Base-by-base conservation (phyloP, 176 grass and related monocot genomes). In the Saccharum spontaneum region DNA sequence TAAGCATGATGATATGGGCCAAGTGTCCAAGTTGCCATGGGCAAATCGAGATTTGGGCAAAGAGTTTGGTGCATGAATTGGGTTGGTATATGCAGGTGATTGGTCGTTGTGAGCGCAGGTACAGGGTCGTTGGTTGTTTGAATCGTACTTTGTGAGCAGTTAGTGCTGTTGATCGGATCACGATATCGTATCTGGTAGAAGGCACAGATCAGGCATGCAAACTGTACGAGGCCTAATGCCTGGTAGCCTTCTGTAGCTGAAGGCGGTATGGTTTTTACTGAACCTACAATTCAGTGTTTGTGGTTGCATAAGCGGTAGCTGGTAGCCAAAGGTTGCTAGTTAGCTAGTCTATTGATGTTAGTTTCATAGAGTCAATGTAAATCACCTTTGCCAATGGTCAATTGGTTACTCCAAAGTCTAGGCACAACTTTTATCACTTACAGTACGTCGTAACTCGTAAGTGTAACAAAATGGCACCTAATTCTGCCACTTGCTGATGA, bases 61-160 rank as follows among this genome's bases (percentile, higher is more conserved):
- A 34, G 78, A 65, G 64, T 59, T 83, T 62, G 65, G 63, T 77
- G 73, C 18, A 43, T 59, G 48, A 30, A 49, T 68, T 81, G 48
- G 62, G 39, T 89, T 89, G 82, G 63, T 89, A 36, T 63, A 17
- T 71, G 82, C 54, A 62, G 77, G 77, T 72, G 54, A 38, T 86
- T 86, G 73, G 73, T 90, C 44, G 69, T 65, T 82, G 78, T 77
- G 78, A 31, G 34, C 71, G 79, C 76, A 60, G 62, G 78, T 87
- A 74, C 26, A 80, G 77, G 22, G 70, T 76, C 63, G 30, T 85
- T 55, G 38, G 33, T 67, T 44, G 16, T 37, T 69, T 74, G 8
- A 8, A 67, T 73, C 67, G 22, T 72, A 24, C 39, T 72, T 67
- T 43, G 24, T 33, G 23, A 83, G 66, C n/a, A 76, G 62, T 85